Conservation (phyloP, 805 yeast genomes). For the Ogataea corticis region DNA sequence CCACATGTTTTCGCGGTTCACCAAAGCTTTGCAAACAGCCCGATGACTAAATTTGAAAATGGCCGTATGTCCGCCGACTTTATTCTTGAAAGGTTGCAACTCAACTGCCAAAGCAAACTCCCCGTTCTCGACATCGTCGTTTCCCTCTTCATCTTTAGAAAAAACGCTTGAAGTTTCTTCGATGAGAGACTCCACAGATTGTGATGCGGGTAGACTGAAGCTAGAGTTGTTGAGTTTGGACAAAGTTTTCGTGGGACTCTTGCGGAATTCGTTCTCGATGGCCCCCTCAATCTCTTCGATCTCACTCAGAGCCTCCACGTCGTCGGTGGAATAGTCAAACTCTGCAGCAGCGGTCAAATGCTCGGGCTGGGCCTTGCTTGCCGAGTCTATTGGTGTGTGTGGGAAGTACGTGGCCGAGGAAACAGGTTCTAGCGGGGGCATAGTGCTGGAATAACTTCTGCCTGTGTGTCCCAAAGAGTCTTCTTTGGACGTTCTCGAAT, state of each 20-base stretch:
- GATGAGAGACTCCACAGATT: background rate
- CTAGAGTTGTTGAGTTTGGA: background rate
- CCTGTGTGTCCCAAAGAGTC: background rate
- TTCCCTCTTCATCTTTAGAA: slow-evolving; percentile 1
- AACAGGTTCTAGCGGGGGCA: slow-evolving; percentile 51
- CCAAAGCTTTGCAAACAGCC: slow-evolving; percentile 92
- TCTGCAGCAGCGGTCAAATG: slow-evolving; percentile 53
- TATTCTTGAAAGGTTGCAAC: slow-evolving; percentile 84
- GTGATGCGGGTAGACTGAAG: background rate
- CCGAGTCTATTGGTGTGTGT: slow-evolving; percentile 47
- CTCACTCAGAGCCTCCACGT: slow-evolving; percentile 24
- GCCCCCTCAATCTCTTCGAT: slow-evolving; percentile 29
- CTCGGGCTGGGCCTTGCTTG: slow-evolving; percentile 29
- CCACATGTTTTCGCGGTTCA: slow-evolving; percentile 87
- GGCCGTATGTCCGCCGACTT: slow-evolving; percentile 98
- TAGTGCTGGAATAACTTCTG: slow-evolving; percentile 8
- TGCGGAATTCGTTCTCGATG: slow-evolving; percentile 18
- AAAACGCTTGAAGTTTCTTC: background rate
- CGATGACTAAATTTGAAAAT: slow-evolving; percentile 86
- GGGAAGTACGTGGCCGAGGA: slow-evolving; percentile 74
- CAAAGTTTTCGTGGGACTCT: background rate
- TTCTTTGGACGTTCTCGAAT: background rate
- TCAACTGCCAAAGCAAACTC: slow-evolving; percentile 80
- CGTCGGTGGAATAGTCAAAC: slow-evolving; percentile 38
- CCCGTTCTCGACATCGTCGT: slow-evolving; percentile 25